phyloP scores from a whole-genome alignment of 1,284 basidiomycete species.

The Ceratobasidium sp. region DNA sequence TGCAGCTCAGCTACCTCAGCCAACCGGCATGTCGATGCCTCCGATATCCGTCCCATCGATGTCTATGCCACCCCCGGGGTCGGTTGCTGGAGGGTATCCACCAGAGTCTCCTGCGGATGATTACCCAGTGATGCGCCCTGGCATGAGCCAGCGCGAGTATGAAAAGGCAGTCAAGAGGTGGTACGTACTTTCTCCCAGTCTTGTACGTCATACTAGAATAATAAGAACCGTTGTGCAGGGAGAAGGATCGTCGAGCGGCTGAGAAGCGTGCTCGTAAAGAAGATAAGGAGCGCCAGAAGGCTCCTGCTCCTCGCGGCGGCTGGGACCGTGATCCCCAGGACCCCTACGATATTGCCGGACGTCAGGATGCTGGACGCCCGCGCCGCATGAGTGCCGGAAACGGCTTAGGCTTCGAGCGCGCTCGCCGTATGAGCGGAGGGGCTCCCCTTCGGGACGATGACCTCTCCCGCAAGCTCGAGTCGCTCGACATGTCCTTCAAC shows the following conservation, averaged over 20 bases:
- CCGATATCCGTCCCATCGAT: conserved; percentile 4
- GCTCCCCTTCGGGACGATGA: conserved; percentile 27
- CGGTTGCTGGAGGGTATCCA: conserved; percentile 8
- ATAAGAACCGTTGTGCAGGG: neutral
- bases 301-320: neutral
- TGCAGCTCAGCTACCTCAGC: conserved; percentile 28
- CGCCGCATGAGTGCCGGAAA: conserved; percentile 24
- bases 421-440: conserved; percentile 38
- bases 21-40: conserved; percentile 24
- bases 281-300: conserved; percentile 21
- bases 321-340: conserved; percentile 10
- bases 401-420: conserved; percentile 30
- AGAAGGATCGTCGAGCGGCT: conserved; percentile 35
- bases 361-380: neutral
- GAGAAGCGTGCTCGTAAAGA: conserved; percentile 40
- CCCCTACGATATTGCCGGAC: conserved; percentile 30
- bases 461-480: conserved; percentile 28
- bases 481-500: conserved; percentile 40
- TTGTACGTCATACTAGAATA: neutral
- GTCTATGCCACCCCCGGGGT: neutral
- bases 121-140: conserved; percentile 34
- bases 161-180: conserved; percentile 28
- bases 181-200: conserved; percentile 3
- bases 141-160: conserved; percentile 15
- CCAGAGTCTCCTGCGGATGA: conserved; percentile 34